Conservation (phyloP, 1,139 yeast species). For the Geotrichum aggregatum region DNA sequence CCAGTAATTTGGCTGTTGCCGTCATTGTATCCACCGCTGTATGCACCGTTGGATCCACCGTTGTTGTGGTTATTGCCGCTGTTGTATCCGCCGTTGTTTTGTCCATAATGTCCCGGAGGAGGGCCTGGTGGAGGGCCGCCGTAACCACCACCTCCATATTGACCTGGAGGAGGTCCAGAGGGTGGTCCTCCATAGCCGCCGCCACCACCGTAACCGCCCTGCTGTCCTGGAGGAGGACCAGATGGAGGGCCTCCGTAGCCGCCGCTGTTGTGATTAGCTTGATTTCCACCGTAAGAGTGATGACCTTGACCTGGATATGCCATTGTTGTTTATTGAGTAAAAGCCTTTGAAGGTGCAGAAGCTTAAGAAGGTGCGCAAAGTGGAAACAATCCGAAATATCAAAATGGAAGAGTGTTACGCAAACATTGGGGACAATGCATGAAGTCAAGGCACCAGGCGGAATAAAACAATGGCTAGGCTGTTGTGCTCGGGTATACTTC, state of each 20-base stretch:
- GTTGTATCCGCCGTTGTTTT: slow-evolving; percentile 1
- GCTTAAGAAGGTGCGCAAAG: not conserved
- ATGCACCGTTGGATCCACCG: too few species aligned
- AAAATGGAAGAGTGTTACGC: not conserved
- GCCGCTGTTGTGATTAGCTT: slow-evolving; percentile 18
- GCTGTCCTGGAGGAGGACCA: slow-evolving; percentile 21
- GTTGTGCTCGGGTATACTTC: too few species aligned
- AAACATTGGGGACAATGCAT: too few species aligned
- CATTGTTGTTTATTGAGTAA: slow-evolving; percentile 24
- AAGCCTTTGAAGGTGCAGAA: too few species aligned
- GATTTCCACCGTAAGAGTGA: slow-evolving; percentile 28
- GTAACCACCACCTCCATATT: slow-evolving; percentile 24
- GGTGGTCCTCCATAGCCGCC: slow-evolving; percentile 24
- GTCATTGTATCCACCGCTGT: slow-evolving; percentile 3
- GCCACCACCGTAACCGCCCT: slow-evolving; percentile 8
- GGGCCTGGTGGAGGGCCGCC: slow-evolving; percentile 25
- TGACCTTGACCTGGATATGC: slow-evolving; percentile 34
- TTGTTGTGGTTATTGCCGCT: not conserved
- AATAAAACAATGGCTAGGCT: too few species aligned
- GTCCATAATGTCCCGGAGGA: slow-evolving; percentile 10
- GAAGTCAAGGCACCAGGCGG: too few species aligned
- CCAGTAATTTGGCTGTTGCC: not conserved
- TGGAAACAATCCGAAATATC: not conserved
- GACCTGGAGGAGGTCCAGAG: slow-evolving; percentile 29
- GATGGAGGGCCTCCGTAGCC: slow-evolving; percentile 23